Base-by-base conservation (phyloP, 1,284 basidiomycete genomes). In the Ganoderma boninense region DNA sequence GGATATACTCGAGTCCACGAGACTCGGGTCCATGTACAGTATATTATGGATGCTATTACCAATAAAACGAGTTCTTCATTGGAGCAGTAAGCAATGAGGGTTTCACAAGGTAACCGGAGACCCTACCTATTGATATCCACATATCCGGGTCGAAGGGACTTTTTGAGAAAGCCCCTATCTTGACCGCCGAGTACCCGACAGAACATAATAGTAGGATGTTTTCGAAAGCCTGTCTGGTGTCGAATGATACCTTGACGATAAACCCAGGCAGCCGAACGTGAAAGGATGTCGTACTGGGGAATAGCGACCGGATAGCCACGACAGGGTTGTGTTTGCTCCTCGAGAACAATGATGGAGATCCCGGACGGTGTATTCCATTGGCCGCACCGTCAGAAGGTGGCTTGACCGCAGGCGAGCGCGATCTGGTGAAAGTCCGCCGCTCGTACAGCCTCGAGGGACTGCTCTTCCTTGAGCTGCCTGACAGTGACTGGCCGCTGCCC, bases 1-100 rank as follows among this genome's bases (percentile, higher is more conserved):
- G 77, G 65, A 62, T 74, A 69, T 70, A 78, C 69, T 62, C 77
- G 75, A 84, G 75, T 77, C 83, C 79, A 76, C 60, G 83, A 81
- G 69, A 86, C 86, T 77, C 92, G 89, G 18, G 86, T 87, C 86
- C 89, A 92, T 71, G 88, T 78, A 72, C 89, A 85, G 81, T 95
- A 93, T 68, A 90, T 77, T 74, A 89, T 81, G 66, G 91, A 89
- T 68, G 84, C 82, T 65, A 87, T 75, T 75, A 88, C 83, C 68
- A 95, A 85, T 65, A 85, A 76, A 69, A 86, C 83, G 69, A 94
- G 83, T 80, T 92, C 92, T 94, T 75, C 32, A 62, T 38, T 20
- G 40, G n/a, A 18, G 46, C 49, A 56, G 38, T 29, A 60, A 35
- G 42, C 29, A 77, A 76, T 26, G 74, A 68, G 49, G 77, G 76